Percentiles rank a stretch among this genome's conserved stretches.
Conservation (phyloP, 2,329 filamentous ascomycete species). For the Metarhizium guizhouense region DNA sequence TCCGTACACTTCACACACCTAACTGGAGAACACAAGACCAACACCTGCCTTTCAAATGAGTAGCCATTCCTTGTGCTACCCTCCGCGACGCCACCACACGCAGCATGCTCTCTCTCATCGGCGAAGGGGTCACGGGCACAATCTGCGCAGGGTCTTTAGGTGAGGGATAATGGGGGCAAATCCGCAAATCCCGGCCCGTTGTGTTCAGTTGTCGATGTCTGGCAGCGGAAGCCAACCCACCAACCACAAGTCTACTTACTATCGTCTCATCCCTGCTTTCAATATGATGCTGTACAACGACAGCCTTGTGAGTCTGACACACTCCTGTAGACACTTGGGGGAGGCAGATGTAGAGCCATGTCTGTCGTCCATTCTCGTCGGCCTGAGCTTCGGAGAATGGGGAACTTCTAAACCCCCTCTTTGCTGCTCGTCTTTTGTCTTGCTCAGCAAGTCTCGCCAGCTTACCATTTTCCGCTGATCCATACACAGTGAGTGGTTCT, state of each 20-base stretch:
- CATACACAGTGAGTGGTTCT: not conserved
- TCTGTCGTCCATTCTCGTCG: too few species aligned
- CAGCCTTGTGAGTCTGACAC: not conserved
- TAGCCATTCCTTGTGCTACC: not conserved
- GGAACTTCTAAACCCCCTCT: not conserved
- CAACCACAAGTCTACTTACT: not conserved
- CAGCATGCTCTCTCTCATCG: not conserved
- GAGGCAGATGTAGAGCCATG: not conserved
- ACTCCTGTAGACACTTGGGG: too few species aligned
- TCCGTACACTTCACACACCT: too few species aligned
- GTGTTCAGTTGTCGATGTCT: not conserved
- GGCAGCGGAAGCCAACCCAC: constrained; percentile 1
- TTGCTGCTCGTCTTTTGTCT: not conserved
- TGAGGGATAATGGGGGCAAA: not conserved
- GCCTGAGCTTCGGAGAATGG: not conserved
- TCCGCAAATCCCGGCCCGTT: not conserved
- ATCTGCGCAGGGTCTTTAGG: not conserved
- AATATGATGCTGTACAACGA: not conserved
- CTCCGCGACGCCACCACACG: not conserved
- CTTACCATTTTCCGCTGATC: not conserved
- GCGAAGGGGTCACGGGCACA: too few species aligned
- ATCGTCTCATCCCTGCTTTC: not conserved
- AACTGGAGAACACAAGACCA: not conserved
- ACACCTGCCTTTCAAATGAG: not conserved
- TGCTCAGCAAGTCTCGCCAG: too few species aligned